Base-by-base conservation (phyloP, 495 filamentous ascomycete genomes). In the Cetradonia linearis region DNA sequence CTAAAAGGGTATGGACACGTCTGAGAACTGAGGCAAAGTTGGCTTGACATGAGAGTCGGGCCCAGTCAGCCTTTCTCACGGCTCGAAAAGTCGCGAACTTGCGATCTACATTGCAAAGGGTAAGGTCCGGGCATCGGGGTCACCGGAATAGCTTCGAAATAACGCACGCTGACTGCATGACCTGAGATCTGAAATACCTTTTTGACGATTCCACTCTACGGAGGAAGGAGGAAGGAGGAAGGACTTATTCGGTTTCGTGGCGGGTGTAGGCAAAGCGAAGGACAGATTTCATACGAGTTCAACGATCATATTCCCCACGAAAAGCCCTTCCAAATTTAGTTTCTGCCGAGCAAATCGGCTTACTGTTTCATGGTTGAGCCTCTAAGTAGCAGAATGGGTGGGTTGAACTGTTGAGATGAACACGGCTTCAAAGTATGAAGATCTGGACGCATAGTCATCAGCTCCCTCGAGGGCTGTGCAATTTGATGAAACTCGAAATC, bases 331-430 rank as follows among this genome's bases (percentile, higher is more conserved):
- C 50, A 54, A 36, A 14, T 53, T 53, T 20, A 52, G 46, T 36
- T 34, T 14, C 20, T 61, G 40, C 59, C 59, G 59, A 36, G 34
- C 59, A 36, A 61, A 55, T 61, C 59, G 40, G 38, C 28, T 55
- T 6, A n/a, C 27, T 28, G 59, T 61, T 61, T 55, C 59, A 55
- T 8, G 20, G n/a, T 46, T 46, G 27, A 52, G 49, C 38, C 18
- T 55, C 33, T 14, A 34, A 25, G 40, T n/a, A 34, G 37, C 28
- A 52, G 42, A 30, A 33, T 46, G 33, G 25, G 28, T 53, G 47
- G 46, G 46, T 30, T 27, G 40, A 53, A 20, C 16, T 53, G 18
- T 53, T 25, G 31, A 36, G 6, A 9, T 54, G 30, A 23, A 54
- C 42, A 46, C n/a, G 31, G 50, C 50, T 54, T 34, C n/a, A 40